Evolutionary conservation across 164 flowering plant species (phyloP).

Genomic region (Umbellularia californica): DNA sequence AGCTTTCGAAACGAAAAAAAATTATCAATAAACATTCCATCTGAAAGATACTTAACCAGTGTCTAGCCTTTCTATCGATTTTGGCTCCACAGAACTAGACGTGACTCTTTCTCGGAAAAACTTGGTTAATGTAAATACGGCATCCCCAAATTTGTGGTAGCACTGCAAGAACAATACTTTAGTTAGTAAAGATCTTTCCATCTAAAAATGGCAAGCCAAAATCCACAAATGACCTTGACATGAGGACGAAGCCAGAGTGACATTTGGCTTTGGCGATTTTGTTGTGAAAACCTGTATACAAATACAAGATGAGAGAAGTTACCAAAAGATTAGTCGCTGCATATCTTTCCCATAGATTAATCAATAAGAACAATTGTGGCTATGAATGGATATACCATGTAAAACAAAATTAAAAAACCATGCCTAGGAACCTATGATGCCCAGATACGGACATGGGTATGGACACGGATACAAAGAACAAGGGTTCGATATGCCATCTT

Average conservation of each 20-base stretch:
- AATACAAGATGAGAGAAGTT: not conserved
- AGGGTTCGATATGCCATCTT: too few species aligned
- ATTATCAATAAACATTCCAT: not conserved
- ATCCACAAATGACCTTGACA: slow-evolving; percentile 48
- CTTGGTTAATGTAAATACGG: slow-evolving; percentile 66
- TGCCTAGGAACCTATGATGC: too few species aligned
- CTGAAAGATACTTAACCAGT: slow-evolving; percentile 15
- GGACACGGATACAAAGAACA: too few species aligned
- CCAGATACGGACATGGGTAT: too few species aligned
- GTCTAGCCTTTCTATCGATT: slow-evolving; percentile 12
- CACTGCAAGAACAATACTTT: slow-evolving; percentile 46
- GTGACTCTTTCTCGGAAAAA: slow-evolving; percentile 64
- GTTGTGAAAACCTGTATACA: slow-evolving; percentile 52
- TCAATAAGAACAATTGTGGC: not conserved
- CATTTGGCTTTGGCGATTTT: slow-evolving; percentile 63
- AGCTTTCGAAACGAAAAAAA: too few species aligned
- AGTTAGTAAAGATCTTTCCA: slow-evolving; percentile 7
- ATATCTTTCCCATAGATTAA: not conserved
- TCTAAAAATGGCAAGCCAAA: slow-evolving; percentile 8
- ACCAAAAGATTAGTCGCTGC: not conserved
- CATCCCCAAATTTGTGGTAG: slow-evolving; percentile 86
- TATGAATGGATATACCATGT: too few species aligned
- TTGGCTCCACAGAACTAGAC: slow-evolving; percentile 29
- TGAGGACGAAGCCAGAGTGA: slow-evolving; percentile 93
- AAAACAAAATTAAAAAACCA: too few species aligned